Conservation (phyloP, 768 basidiomycete genomes). For the Suillus tomentosus region DNA sequence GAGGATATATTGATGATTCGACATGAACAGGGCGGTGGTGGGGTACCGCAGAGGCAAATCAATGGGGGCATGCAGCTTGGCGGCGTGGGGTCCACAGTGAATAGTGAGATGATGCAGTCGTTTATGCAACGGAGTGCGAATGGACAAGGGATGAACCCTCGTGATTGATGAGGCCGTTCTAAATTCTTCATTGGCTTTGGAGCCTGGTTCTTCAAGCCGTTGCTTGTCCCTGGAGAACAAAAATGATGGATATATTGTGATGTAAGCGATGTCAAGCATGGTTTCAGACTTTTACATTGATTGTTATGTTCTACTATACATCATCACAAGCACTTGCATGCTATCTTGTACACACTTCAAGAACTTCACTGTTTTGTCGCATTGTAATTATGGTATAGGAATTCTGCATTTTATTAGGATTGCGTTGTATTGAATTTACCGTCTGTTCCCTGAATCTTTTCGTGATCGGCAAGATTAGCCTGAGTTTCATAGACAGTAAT, state of each 20-base stretch:
- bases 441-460: conserved; percentile 81
- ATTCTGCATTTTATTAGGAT: conserved; percentile 18
- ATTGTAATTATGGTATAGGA: conserved; percentile 5
- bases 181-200: neutral
- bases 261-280: neutral
- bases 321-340: neutral
- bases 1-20: neutral
- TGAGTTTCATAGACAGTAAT: conserved; percentile 88
- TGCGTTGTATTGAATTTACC: conserved; percentile 55
- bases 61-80: conserved; percentile 27
- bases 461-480: conserved; percentile 86
- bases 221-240: neutral
- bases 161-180: conserved; percentile 11
- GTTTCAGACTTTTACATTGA: neutral
- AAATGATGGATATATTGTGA: neutral
- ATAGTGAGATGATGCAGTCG: conserved; percentile 46
- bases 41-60: conserved; percentile 12
- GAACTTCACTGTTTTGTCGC: neutral
- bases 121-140: conserved; percentile 45
- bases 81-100: conserved; percentile 28
- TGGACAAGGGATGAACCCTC: conserved; percentile 25
- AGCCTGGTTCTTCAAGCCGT: neutral
- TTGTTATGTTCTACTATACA: conserved; percentile 9
- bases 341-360: conserved; percentile 7
- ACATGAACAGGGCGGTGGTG: conserved; percentile 18